These are phyloP conservation scores for Candolleomyces efflorescens DNA, from an alignment of 768 basidiomycete species.

Conservation along the genomic window DNA sequence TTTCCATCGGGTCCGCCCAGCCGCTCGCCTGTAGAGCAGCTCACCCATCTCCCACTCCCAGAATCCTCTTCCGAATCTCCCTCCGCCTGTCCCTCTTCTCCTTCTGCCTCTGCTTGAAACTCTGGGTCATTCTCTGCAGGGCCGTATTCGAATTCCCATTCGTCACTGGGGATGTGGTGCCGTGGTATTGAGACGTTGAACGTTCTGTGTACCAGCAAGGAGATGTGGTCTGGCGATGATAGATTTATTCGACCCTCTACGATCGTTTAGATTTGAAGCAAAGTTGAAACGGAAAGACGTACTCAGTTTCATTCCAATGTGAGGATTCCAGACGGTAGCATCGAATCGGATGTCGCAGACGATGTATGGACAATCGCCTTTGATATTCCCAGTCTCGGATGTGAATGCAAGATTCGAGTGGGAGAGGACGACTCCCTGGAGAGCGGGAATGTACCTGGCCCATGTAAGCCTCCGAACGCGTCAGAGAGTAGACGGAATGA, in stretches of 20 bases:
- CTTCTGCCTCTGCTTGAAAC: constrained; percentile 30
- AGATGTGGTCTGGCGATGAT: constrained; percentile 89
- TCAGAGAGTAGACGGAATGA: neutral
- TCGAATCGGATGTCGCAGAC: constrained; percentile 74
- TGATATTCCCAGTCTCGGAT: constrained; percentile 59
- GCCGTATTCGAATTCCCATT: constrained; percentile 86
- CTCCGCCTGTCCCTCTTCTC: constrained; percentile 15
- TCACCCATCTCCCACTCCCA: constrained; percentile 74
- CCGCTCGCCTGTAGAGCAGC: constrained; percentile 59
- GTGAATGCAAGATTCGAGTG: constrained; percentile 77
- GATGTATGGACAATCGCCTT: constrained; percentile 82
- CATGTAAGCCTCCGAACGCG: neutral
- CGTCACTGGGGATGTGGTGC: constrained; percentile 77
- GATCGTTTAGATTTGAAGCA: constrained; percentile 2
- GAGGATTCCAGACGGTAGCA: constrained; percentile 86
- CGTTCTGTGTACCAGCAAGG: constrained; percentile 83
- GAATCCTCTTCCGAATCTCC: constrained; percentile 29
- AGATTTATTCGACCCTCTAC: constrained; percentile 83
- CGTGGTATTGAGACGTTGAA: constrained; percentile 96
- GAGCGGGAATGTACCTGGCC: constrained; percentile 81
- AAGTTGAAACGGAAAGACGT: constrained; percentile 6
- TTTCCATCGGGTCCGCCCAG: constrained; percentile 67
- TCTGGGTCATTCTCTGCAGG: constrained; percentile 79
- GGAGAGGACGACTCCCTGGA: constrained; percentile 82
- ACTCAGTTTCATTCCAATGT: constrained; percentile 78